Conservation (phyloP, 2,329 filamentous ascomycete genomes). For the Colletotrichum euphorbiae region DNA sequence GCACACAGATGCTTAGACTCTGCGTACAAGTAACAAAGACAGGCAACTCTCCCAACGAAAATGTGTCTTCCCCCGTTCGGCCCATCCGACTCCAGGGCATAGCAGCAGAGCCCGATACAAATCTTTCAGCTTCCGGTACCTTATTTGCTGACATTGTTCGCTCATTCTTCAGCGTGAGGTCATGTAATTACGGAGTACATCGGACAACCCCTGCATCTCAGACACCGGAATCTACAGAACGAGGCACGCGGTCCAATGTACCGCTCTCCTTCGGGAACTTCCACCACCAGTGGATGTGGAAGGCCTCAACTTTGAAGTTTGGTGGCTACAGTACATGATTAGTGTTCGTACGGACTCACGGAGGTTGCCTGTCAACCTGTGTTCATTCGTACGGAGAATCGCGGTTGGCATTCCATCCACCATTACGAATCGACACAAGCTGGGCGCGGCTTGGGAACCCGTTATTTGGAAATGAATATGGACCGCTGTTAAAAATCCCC, state of each 20-base stretch:
- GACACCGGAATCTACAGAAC: conserved; percentile 33
- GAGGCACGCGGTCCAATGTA: conserved; percentile 18
- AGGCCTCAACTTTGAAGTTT: conserved; percentile 3
- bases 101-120: conserved; percentile 7
- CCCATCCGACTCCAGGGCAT: conserved; percentile 3
- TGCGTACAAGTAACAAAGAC: background rate
- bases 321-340: too few relatives aligned
- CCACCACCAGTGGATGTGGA: conserved; percentile 7
- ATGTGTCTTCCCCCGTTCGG: conserved; percentile 1
- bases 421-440: conserved; percentile 21
- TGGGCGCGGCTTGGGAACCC: background rate
- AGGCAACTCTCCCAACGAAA: background rate
- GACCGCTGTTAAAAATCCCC: background rate
- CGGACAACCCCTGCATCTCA: conserved; percentile 30
- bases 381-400: too few relatives aligned
- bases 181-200: conserved; percentile 35
- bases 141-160: conserved; percentile 12
- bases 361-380: background rate
- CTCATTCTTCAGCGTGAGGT: conserved; percentile 36
- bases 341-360: background rate
- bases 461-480: conserved; percentile 16
- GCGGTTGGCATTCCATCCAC: conserved; percentile 21
- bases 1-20: too few relatives aligned
- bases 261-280: background rate
- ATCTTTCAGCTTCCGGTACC: conserved; percentile 9